Evolutionary conservation across 116 monocot genomes (phyloP).

Genomic region (Posidonia oceanica): DNA sequence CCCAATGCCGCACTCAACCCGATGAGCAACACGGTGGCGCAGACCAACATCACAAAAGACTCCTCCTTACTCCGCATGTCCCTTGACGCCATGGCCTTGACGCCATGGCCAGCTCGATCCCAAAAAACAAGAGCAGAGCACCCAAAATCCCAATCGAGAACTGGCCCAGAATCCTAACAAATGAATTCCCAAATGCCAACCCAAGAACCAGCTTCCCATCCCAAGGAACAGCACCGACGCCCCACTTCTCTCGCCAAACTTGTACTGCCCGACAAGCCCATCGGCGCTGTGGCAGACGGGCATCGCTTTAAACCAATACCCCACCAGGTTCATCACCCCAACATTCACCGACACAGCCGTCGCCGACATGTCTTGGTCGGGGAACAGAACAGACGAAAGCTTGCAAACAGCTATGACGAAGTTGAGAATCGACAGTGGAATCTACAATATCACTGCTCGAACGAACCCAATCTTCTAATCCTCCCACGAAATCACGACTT

Average conservation of each 20-base stretch:
- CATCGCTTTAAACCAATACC: slow-evolving; percentile 96
- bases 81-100: no score
- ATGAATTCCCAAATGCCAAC: slow-evolving; percentile 58
- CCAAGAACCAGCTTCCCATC: slow-evolving; percentile 54
- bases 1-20: slow-evolving; percentile 74
- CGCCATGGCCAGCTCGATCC: slow-evolving; percentile 84
- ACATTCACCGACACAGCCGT: slow-evolving; percentile 66
- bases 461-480: slow-evolving; percentile 77
- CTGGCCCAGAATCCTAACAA: slow-evolving; percentile 44
- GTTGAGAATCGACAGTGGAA: slow-evolving; percentile 81
- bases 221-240: slow-evolving; percentile 57
- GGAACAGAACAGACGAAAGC: slow-evolving; percentile 74
- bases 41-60: slow-evolving; percentile 75
- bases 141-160: slow-evolving; percentile 83
- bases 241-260: slow-evolving; percentile 83
- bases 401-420: slow-evolving; percentile 96
- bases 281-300: slow-evolving; percentile 92
- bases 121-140: slow-evolving; percentile 78
- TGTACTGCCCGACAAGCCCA: slow-evolving; percentile 90
- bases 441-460: slow-evolving; percentile 60
- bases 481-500: slow-evolving; percentile 32
- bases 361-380: slow-evolving; percentile 30
- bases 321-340: slow-evolving; percentile 76
- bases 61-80: slow-evolving; percentile 77
- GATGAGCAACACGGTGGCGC: slow-evolving; percentile 70